phyloP scores from a whole-genome alignment of 129 eudicot genomes.

The Lactuca sativa region DNA sequence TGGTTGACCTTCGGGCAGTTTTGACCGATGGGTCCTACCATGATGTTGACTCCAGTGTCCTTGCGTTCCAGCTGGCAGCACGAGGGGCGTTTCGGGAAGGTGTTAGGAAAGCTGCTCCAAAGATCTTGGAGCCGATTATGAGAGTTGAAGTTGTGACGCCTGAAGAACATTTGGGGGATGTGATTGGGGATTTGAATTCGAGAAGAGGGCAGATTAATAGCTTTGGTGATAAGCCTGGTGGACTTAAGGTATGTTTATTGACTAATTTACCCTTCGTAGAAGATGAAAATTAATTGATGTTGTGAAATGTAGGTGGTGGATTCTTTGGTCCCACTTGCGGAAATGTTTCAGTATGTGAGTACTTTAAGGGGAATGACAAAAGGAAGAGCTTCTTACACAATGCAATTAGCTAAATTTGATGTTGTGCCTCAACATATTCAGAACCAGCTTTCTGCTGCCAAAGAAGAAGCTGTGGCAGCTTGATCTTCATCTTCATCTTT shows the following conservation, averaged over 20 bases:
- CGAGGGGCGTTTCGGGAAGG: conserved; percentile 91
- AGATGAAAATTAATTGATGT: too few species aligned
- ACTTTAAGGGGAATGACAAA: conserved; percentile 90
- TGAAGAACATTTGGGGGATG: conserved; percentile 98
- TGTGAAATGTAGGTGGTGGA: conserved; percentile 65
- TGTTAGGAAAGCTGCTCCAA: conserved; percentile 79
- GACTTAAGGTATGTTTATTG: conserved; percentile 72
- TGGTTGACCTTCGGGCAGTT: conserved; percentile 89
- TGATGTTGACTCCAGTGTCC: conserved; percentile 91
- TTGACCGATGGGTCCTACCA: conserved; percentile 89
- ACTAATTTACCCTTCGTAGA: background rate
- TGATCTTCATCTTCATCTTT: conserved; percentile 12
- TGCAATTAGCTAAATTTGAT: conserved; percentile 92
- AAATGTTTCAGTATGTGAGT: conserved; percentile 96
- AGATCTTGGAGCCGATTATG: conserved; percentile 88
- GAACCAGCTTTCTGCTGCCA: conserved; percentile 67
- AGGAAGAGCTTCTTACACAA: conserved; percentile 94
- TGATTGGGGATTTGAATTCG: conserved; percentile 93
- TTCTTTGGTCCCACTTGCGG: conserved; percentile 86
- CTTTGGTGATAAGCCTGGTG: conserved; percentile 97
- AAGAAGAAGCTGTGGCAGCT: conserved; percentile 86
- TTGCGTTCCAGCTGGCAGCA: conserved; percentile 97
- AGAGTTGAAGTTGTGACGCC: conserved; percentile 96
- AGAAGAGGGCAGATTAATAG: conserved; percentile 95
- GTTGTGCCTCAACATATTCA: conserved; percentile 97